Evolutionary conservation across 768 basidiomycete genomes (phyloP), one percentile per base, ranked within the genome.

Genomic region (Suillus americanus): DNA sequence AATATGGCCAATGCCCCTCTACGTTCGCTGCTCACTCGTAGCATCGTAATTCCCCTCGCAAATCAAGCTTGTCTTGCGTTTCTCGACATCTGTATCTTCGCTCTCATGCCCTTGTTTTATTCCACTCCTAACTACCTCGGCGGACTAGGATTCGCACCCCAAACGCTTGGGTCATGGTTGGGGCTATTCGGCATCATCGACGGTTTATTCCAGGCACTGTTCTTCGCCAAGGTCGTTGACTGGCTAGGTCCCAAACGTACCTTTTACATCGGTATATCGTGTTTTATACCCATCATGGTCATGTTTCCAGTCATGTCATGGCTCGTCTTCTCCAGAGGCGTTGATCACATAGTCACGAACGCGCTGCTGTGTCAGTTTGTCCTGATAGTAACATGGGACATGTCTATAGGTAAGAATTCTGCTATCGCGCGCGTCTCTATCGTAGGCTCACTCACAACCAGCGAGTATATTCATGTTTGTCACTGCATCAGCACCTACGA

Each of bases 351-450:
- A 23, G 80, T 89, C 5, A 88, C 85, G 81, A 67, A 70, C 18
- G 73, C 79, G 33, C 75, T 91, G 30, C 75, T 65, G 5, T 64
- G 80, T 6, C 87, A 90, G 66, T 76, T 84, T 41, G 66, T 78
- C 3, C 63, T 82, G 4, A 83, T 83, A 12, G 78, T 87, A 35
- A 71, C 81, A 28, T 67, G 86, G 68, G 84, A 82, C 69, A 72
- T 87, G 46, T 82, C 84, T 5, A 89, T 84, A 66, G 86, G 89
- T 87, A 62, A 66, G 87, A 74, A 37, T 23, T 30, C 50, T 50
- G 14, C 18, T 18, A 57, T 23, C n/a, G 59, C 30, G 57, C 13
- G 16, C 4, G 18, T 30, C 5, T 6, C 18, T 40, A 28, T 18
- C 4, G 28, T 14, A 40, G 18, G 3, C 46, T 59, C 30, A 23